Base-by-base conservation (phyloP, 129 eudicot species). In the Sambucus nigra region DNA sequence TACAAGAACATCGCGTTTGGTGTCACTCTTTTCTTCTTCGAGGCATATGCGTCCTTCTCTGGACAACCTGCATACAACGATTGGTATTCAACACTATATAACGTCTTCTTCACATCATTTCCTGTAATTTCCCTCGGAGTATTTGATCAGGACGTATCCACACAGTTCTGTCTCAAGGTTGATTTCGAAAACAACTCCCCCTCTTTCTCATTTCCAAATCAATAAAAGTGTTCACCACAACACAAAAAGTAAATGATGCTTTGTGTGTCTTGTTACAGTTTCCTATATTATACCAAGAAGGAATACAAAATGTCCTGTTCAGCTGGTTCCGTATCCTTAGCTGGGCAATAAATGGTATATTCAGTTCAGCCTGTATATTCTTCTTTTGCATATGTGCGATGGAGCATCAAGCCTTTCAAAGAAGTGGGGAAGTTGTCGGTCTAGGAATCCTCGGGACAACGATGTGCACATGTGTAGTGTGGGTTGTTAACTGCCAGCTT, bases 1-100 rank as follows among this genome's bases (percentile, higher is more conserved):
- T 83, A 79, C 73, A 83, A 83, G 70, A 83, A 83, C 78, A 69
- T 83, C 21, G 78, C 71, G 16, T 79, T 83, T 59, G 94, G 83
- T 41, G 61, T 81, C 47, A 83, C 87, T 4, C 59, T 83, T 61
- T 76, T 83, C 80, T 67, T 68, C 39, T 83, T 60, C 22, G 87
- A 83, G 55, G 83, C 72, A 20, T 75, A 72, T 15, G 67, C 94
- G 38, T 72, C 83, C 11, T 83, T 83, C 62, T 83, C 94, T 5
- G 94, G 76, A 5, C 75, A 79, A 52, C 63, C 81, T 23, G 80
- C 76, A 26, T 83, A 83, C 48, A 77, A 79, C 25, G 87, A 83
- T 59, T 79, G 83, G 87, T 83, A 55, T 65, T 32, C 76, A 75
- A 21, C 76, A 5, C 77, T 75, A 24, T 83, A 72, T 64, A 79